phyloP scores from a whole-genome alignment of 371 early-diverging fungal genomes.

The Apophysomyces sp. region DNA sequence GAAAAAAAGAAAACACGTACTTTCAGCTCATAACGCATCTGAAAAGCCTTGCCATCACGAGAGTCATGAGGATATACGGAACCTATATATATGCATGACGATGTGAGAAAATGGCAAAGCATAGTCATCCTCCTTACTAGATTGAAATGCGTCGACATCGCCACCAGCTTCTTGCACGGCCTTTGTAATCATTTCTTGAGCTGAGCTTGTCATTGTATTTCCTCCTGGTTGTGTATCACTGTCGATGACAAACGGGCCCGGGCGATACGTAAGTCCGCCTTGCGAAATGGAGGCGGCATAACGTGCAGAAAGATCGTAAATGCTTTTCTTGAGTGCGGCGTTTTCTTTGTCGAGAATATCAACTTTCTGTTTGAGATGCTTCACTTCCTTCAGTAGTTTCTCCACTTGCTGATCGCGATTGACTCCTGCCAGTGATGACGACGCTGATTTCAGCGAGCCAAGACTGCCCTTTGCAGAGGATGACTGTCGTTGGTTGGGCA shows the following conservation, averaged over 20 bases:
- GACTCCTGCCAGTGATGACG: slow-evolving; percentile 18
- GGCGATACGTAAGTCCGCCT: slow-evolving; percentile 32
- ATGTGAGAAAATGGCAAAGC: not conserved
- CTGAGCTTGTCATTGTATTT: slow-evolving; percentile 17
- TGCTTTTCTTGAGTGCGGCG: slow-evolving; percentile 77
- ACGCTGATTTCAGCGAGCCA: slow-evolving; percentile 3
- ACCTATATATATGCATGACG: not conserved
- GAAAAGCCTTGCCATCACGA: slow-evolving; percentile 50
- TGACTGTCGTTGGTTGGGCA: slow-evolving; percentile 32
- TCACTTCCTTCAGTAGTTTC: slow-evolving; percentile 69
- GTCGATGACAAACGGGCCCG: slow-evolving; percentile 48
- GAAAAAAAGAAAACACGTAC: slow-evolving; percentile 15
- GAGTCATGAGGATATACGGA: slow-evolving; percentile 9
- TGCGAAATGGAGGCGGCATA: slow-evolving; percentile 64
- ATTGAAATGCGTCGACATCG: slow-evolving; percentile 36
- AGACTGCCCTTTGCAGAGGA: slow-evolving; percentile 4
- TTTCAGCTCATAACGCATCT: slow-evolving; percentile 52
- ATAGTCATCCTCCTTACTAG: slow-evolving; percentile 14
- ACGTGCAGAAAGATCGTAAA: slow-evolving; percentile 79
- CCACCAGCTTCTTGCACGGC: slow-evolving; percentile 50
- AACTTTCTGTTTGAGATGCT: slow-evolving; percentile 75
- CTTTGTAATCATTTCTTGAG: slow-evolving; percentile 48
- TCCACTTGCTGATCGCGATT: slow-evolving; percentile 57
- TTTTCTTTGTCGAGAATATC: slow-evolving; percentile 85
- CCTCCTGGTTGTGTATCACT: slow-evolving; percentile 18